These are phyloP conservation scores for Magnolia changhungtana DNA, from an alignment of 164 flowering plant genomes.

Conservation along the genomic window DNA sequence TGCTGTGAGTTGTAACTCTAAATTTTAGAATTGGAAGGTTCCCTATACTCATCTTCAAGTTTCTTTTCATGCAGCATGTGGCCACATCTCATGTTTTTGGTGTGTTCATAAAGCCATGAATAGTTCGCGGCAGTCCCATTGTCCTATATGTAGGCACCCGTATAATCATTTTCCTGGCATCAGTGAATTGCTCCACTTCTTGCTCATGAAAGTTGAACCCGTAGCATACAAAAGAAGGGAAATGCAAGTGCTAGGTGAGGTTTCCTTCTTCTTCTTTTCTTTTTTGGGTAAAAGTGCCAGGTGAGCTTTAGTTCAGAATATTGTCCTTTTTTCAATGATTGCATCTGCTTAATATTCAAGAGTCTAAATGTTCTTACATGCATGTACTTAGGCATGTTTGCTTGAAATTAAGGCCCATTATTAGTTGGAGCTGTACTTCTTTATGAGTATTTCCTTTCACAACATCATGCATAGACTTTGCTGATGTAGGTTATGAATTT, in stretches of 20 bases:
- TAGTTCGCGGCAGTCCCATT: conserved; percentile 39
- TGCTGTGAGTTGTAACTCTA: neutral
- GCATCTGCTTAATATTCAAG: neutral
- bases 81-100: conserved; percentile 93
- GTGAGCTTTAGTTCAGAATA: neutral
- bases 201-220: conserved; percentile 70
- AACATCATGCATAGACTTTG: neutral
- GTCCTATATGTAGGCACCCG: conserved; percentile 69
- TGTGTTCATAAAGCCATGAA: conserved; percentile 68
- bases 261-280: neutral
- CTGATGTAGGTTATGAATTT: neutral
- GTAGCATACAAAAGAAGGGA: conserved; percentile 57
- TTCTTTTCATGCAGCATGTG: conserved; percentile 61
- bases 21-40: neutral
- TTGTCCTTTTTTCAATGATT: neutral
- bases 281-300: neutral
- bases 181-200: conserved; percentile 60
- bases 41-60: neutral
- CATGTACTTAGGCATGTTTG: neutral
- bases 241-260: conserved; percentile 51
- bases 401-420: neutral
- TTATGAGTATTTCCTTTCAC: neutral
- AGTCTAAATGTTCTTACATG: neutral
- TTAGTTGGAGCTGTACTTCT: neutral
- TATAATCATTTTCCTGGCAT: conserved; percentile 73